Evolutionary conservation across 768 basidiomycete genomes (phyloP).

Genomic region (Xerocomus spinulosus): DNA sequence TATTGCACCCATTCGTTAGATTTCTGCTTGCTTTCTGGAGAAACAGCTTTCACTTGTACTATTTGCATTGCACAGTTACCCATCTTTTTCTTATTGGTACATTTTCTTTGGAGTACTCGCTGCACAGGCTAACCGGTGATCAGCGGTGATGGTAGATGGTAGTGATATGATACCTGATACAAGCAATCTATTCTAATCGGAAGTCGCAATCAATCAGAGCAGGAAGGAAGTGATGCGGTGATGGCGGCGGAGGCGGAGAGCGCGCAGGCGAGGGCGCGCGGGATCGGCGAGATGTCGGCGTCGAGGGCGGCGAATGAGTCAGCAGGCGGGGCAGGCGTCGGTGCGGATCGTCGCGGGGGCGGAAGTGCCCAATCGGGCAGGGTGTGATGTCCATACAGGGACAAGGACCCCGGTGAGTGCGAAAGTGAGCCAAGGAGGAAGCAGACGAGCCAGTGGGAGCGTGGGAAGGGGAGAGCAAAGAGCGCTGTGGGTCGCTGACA

Average conservation of each 20-base stretch:
- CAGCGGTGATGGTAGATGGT: constrained; percentile 14
- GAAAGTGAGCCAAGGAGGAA: constrained; percentile 27
- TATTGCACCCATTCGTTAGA: constrained; percentile 16
- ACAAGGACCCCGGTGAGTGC: constrained; percentile 28
- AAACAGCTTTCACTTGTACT: constrained; percentile 30
- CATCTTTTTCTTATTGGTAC: constrained; percentile 13
- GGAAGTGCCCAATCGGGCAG: constrained; percentile 11
- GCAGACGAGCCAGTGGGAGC: constrained; percentile 20
- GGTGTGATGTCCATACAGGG: constrained; percentile 21
- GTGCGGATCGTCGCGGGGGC: constrained; percentile 30
- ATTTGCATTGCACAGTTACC: constrained; percentile 29
- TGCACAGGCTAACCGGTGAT: constrained; percentile 21
- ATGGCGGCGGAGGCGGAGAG: constrained; percentile 21
- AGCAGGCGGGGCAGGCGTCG: constrained; percentile 22
- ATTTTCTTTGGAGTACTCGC: constrained; percentile 24
- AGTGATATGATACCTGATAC: constrained; percentile 32
- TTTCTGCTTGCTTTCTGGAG: constrained; percentile 21
- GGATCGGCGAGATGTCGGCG: constrained; percentile 15
- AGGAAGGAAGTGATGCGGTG: constrained; percentile 20
- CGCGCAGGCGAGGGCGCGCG: constrained; percentile 7
- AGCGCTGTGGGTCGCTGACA: constrained; percentile 27
- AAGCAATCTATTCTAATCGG: constrained; percentile 29
- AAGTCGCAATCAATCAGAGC: neutral
- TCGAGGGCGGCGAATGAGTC: constrained; percentile 22
- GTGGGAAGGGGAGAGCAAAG: constrained; percentile 19